These are phyloP conservation scores for Pyronema domesticum DNA, from an alignment of 495 filamentous ascomycete species.

Conservation along the genomic window DNA sequence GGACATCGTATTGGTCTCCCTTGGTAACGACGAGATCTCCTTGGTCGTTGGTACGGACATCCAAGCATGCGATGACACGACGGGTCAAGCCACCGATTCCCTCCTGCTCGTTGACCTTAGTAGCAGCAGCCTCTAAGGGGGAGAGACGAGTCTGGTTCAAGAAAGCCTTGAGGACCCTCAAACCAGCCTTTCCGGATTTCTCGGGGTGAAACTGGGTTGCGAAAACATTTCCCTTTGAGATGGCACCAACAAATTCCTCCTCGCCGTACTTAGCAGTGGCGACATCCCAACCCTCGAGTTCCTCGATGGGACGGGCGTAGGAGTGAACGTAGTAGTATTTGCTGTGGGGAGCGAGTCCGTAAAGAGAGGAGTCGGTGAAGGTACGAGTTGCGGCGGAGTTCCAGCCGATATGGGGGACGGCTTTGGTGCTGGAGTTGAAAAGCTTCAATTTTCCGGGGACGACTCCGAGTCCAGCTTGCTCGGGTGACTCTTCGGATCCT, in stretches of 20 bases:
- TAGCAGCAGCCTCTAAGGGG: conserved; percentile 22
- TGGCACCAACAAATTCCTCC: conserved; percentile 80
- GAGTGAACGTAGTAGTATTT: conserved; percentile 99
- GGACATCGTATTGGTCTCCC: conserved; percentile 97
- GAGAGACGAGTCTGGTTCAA: conserved; percentile 43
- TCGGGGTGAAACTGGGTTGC: conserved; percentile 96
- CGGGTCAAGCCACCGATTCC: conserved; percentile 50
- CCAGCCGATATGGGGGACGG: conserved; percentile 97
- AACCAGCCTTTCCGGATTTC: conserved; percentile 79
- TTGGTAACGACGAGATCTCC: conserved; percentile 96
- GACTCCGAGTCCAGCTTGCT: conserved; percentile 52
- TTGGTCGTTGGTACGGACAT: conserved; percentile 88
- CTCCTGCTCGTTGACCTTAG: conserved; percentile 24
- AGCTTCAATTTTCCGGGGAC: conserved; percentile 52
- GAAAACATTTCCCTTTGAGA: conserved; percentile 66
- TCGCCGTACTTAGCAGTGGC: conserved; percentile 74
- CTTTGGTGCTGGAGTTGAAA: conserved; percentile 61
- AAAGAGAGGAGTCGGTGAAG: conserved; percentile 33
- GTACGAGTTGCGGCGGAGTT: conserved; percentile 52
- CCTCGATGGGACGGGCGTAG: conserved; percentile 72
- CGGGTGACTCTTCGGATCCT: conserved; percentile 58
- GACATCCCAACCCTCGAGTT: conserved; percentile 67
- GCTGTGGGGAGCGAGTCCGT: conserved; percentile 55
- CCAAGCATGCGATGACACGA: conserved; percentile 84
- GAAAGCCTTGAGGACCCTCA: conserved; percentile 71